Conservation (phyloP, 2,329 filamentous ascomycete species). For the Alternaria panax region DNA sequence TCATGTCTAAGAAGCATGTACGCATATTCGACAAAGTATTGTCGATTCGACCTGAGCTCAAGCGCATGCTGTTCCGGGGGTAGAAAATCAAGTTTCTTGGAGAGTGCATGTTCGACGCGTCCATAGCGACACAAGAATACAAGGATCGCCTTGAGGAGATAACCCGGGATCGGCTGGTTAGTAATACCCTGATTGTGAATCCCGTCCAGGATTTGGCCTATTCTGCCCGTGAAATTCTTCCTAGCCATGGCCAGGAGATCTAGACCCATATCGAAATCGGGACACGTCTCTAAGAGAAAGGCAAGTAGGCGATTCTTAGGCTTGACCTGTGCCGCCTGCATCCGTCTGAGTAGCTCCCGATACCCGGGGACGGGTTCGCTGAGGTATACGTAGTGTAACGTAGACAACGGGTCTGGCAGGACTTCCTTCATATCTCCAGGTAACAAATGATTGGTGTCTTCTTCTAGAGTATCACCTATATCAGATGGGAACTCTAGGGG, state of each 20-base stretch:
- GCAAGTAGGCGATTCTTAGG: conserved; percentile 61
- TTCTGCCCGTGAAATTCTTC: conserved; percentile 26
- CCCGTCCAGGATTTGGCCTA: conserved; percentile 33
- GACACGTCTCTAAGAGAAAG: conserved; percentile 59
- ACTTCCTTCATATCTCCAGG: conserved; percentile 69
- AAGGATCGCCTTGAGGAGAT: conserved; percentile 42
- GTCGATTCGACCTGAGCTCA: conserved; percentile 25
- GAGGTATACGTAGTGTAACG: conserved; percentile 70
- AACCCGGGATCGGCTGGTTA: conserved; percentile 25
- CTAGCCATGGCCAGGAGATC: conserved; percentile 29
- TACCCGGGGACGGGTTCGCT: conserved; percentile 67
- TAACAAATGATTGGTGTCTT: conserved; percentile 39
- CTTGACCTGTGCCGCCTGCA: conserved; percentile 60
- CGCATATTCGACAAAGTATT: conserved; percentile 43
- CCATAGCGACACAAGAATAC: conserved; percentile 43
- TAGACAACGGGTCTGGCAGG: conserved; percentile 63
- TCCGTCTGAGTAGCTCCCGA: conserved; percentile 65
- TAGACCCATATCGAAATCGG: conserved; percentile 29
- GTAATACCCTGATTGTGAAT: conserved; percentile 16
- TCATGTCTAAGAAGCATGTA: conserved; percentile 35
- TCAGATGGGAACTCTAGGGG: conserved; percentile 11
- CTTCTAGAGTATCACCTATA: conserved; percentile 5
- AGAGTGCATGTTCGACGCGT: conserved; percentile 19
- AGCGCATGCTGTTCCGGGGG: conserved; percentile 25
- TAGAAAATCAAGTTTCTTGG: conserved; percentile 11